Evolutionary conservation across 2,329 filamentous ascomycete species (phyloP), one percentile per base, ranked within the genome.

Genomic region (Pseudogymnoascus sp.): DNA sequence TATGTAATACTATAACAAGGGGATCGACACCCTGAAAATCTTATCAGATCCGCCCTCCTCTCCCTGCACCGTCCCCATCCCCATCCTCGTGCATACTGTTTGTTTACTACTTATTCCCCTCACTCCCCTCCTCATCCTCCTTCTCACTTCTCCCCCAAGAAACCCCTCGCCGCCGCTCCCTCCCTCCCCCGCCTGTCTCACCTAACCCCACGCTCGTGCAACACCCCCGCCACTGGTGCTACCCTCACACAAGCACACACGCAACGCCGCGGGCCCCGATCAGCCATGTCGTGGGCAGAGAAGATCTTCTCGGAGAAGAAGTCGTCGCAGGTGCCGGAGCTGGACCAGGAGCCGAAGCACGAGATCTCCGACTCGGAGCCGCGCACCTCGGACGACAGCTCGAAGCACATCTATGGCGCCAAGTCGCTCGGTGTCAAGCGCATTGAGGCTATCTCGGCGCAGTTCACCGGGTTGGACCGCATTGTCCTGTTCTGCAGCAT

Each of bases 401-500:
- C 38, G 7, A 40, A 16, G 37, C 38, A 42, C 38, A 16, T 63
- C 24, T 61, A 63, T 16, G 64, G 62, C n/a, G 37, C 33, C 31
- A 77, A 73, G 65, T 78, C 75, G 14, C 76, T 82, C 4, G 85
- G 85, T 71, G 84, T 88, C 6, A 74, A 72, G n/a, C 81, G 85
- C 10, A 81, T 87, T 65, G 82, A 86, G 72, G 81, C 80, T 31
- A 76, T 87, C 56, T 74, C 80, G 6, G 73, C 77, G 7, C 78
- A 82, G 65, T 78, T 87, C 38, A 83, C 80, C 16, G 65, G 73
- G 3, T 64, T 68, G 13, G 83, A 87, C 70, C 82, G 83, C 31
- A 66, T 83, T 64, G 76, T 79, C 65, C 79, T 89, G 71, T 87
- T 88, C 73, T 69, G 81, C 8, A 78, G 84, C 24, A 77, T 88